A percentile compares a stretch with the other conserved stretches of the same genome.
Conservation (phyloP, 192 early-diverging fungal genomes). For the Coemansia sp. region DNA sequence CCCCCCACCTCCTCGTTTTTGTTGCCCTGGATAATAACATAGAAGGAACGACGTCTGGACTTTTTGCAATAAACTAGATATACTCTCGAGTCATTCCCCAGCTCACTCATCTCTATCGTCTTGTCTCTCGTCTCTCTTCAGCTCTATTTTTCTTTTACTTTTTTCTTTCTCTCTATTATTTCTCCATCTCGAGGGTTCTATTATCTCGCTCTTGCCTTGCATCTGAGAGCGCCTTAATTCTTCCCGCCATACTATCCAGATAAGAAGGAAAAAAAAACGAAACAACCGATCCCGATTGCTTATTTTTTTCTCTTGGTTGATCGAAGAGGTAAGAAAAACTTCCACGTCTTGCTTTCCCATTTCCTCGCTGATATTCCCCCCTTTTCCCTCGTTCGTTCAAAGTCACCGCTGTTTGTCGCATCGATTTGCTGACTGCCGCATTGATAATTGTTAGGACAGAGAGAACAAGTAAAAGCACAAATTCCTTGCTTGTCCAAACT, state of each 20-base stretch:
- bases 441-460: no score
- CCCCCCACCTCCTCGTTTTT: no score
- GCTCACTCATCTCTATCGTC: no score
- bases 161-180: background rate
- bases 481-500: background rate
- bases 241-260: background rate
- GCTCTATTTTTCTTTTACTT: background rate
- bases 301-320: background rate
- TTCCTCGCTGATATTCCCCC: constrained; percentile 2
- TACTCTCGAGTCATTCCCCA: background rate
- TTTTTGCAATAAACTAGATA: constrained; percentile 1
- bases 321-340: background rate
- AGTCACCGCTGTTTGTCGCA: background rate
- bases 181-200: background rate
- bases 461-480: no score
- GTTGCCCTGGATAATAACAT: background rate
- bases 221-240: constrained; percentile 14
- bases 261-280: background rate
- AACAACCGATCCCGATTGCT: constrained; percentile 5
- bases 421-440: background rate
- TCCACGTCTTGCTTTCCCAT: constrained; percentile 9
- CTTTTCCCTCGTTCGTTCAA: background rate
- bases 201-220: constrained; percentile 20
- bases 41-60: background rate
- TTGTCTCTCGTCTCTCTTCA: background rate